Conservation (phyloP, 2,329 filamentous ascomycete genomes). For the Claviceps monticola region DNA sequence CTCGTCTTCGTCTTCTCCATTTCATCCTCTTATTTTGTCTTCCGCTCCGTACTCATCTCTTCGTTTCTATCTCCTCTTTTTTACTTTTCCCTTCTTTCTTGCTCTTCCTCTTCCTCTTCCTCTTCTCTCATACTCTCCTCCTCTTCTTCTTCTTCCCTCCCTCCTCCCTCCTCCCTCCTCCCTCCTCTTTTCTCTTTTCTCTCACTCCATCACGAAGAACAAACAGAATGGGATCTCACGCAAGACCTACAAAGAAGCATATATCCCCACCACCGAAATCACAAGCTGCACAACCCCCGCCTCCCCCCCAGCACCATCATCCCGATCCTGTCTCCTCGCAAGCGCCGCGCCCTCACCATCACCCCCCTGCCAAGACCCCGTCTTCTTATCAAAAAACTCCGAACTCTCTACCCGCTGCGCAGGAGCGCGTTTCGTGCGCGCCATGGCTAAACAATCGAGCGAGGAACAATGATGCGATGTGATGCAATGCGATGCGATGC, state of each 20-base stretch:
- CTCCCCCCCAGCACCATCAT: slow-evolving; percentile 22
- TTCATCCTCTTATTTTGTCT: too few relatives aligned
- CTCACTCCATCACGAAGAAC: neutral
- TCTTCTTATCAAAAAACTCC: slow-evolving; percentile 44
- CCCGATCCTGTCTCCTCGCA: neutral
- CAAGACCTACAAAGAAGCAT: slow-evolving; percentile 73
- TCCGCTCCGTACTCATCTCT: too few relatives aligned
- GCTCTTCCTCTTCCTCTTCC: too few relatives aligned
- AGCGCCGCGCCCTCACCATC: slow-evolving; percentile 17
- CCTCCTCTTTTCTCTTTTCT: neutral
- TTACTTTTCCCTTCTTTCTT: too few relatives aligned
- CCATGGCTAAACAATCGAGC: slow-evolving; percentile 34
- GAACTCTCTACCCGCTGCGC: slow-evolving; percentile 52
- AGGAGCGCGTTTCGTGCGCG: slow-evolving; percentile 56
- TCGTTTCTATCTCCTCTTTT: too few relatives aligned
- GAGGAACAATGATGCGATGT: neutral
- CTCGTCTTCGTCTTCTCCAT: too few relatives aligned
- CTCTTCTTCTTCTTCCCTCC: too few relatives aligned
- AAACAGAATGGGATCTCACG: neutral
- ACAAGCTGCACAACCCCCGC: slow-evolving; percentile 62
- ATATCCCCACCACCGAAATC: slow-evolving; percentile 87
- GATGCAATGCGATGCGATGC: neutral
- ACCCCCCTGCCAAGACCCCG: slow-evolving; percentile 21
- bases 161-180: neutral
- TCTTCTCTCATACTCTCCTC: too few relatives aligned